phyloP scores from a whole-genome alignment of 768 basidiomycete species.

The Pisolithus microcarpus region DNA sequence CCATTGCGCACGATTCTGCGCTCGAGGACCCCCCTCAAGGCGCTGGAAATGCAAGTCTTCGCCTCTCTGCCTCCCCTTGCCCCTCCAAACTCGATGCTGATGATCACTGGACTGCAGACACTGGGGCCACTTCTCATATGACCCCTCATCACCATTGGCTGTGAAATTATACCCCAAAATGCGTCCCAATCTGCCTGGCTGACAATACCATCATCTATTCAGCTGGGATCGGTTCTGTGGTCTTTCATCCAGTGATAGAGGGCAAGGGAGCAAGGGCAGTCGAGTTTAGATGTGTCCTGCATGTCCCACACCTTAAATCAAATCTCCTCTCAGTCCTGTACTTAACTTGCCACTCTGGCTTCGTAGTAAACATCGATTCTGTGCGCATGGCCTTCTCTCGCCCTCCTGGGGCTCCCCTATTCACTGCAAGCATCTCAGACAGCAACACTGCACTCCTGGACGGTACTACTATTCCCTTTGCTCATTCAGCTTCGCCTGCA shows the following conservation, averaged over 20 bases:
- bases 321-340: conserved; percentile 6
- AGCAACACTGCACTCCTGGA: conserved; percentile 12
- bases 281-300: too few relatives aligned
- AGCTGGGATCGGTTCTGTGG: too few relatives aligned
- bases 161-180: too few relatives aligned
- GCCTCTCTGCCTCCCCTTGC: not conserved
- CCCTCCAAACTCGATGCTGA: conserved; percentile 1
- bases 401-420: conserved; percentile 1
- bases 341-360: conserved; percentile 2
- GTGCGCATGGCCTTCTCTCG: not conserved
- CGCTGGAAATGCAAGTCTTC: conserved; percentile 8
- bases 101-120: conserved; percentile 24
- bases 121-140: conserved; percentile 30
- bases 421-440: conserved; percentile 4
- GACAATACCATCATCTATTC: too few relatives aligned
- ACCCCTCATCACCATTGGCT: conserved; percentile 18
- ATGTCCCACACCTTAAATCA: too few relatives aligned
- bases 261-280: too few relatives aligned
- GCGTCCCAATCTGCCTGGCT: too few relatives aligned
- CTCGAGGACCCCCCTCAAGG: not conserved
- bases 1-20: not conserved
- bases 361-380: conserved; percentile 3
- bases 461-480: conserved; percentile 5
- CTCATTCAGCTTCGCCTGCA: conserved; percentile 2
- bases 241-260: too few relatives aligned